Evolutionary conservation across 2,329 filamentous ascomycete species (phyloP), one percentile per base, ranked within the genome.

Genomic region (Thermothelomyces thermophilus): DNA sequence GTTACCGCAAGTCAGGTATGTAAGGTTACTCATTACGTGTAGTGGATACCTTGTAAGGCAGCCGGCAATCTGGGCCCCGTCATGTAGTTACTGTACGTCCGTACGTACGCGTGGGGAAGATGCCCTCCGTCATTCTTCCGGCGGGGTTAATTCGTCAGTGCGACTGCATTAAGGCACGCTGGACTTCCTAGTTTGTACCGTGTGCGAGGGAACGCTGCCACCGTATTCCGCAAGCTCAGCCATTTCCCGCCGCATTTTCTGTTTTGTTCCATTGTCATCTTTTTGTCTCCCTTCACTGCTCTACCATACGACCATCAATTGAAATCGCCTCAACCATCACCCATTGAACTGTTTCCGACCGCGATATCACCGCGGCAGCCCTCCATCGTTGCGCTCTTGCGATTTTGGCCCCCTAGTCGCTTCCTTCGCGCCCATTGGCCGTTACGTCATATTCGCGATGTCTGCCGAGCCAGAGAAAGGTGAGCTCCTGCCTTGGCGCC

Each of bases 381-480:
- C 3, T 39, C 19, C 40, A 47, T 43, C 39, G 33, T 24, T 35
- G 42, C 16, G 24, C 26, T 16, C 13, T 45, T 40, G 11, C 33
- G 13, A n/a, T 26, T 40, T n/a, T 31, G 16, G 33, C 17, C 36
- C 26, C 10, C 19, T 19, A 10, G 5, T 41, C 19, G 16, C 39
- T 26, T 5, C 17, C 40, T 34, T 24, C 30, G 53, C 40, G 46
- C 49, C 37, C 41, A 26, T 48, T 37, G 13, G 35, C 41, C 14
- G 14, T 51, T 61, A 62, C 60, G 60, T 60, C 60, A 62, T 62
- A 48, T 55, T 55, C 53, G 52, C 55, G 46, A 62, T 61, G 59
- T 51, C 60, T 36, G 47, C 50, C 31, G 54, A 58, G 50, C 46
- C 47, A 13, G 51, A 57, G 41, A 53, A 60, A 59, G 58, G 59